phyloP scores from a whole-genome alignment of 345 rosid species.

The Brassica cretica region DNA sequence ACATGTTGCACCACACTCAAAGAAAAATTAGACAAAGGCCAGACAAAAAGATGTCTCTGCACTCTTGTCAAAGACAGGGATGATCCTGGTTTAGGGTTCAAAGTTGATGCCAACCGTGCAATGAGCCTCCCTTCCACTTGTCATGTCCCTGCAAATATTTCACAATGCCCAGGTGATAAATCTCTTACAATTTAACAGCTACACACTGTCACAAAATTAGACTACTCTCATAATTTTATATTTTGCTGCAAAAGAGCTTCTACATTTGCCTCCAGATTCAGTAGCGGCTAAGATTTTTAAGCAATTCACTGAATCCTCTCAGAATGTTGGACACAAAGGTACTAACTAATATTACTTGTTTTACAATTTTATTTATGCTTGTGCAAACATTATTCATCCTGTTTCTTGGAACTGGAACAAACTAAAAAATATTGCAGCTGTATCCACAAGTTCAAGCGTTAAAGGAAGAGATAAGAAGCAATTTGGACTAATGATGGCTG shows the following conservation, averaged over 20 bases:
- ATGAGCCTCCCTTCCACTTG: conserved; percentile 43
- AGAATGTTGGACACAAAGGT: conserved; percentile 26
- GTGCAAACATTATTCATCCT: neutral
- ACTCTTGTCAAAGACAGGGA: conserved; percentile 43
- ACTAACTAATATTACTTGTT: neutral
- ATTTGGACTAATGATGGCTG: conserved; percentile 30
- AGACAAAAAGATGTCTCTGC: conserved; percentile 48
- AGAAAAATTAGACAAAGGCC: conserved; percentile 34
- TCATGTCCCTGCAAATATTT: conserved; percentile 43
- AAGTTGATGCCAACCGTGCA: conserved; percentile 49
- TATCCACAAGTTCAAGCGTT: conserved; percentile 33
- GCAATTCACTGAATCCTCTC: conserved; percentile 36
- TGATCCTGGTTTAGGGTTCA: conserved; percentile 45
- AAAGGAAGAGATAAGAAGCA: conserved; percentile 17
- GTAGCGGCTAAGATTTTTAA: conserved; percentile 37
- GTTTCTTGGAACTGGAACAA: conserved; percentile 4
- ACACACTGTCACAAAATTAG: neutral
- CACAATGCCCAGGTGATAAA: conserved; percentile 45
- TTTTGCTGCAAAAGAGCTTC: conserved; percentile 38
- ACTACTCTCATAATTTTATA: conserved; percentile 16
- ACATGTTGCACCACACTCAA: conserved; percentile 41
- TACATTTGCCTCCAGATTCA: conserved; percentile 45
- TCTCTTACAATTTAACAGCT: neutral
- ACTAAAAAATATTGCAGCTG: conserved; percentile 10
- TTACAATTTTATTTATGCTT: neutral